These are phyloP conservation scores for Phytophthora multivora DNA, from an alignment of 352 stramenopile genomes.

Conservation along the genomic window DNA sequence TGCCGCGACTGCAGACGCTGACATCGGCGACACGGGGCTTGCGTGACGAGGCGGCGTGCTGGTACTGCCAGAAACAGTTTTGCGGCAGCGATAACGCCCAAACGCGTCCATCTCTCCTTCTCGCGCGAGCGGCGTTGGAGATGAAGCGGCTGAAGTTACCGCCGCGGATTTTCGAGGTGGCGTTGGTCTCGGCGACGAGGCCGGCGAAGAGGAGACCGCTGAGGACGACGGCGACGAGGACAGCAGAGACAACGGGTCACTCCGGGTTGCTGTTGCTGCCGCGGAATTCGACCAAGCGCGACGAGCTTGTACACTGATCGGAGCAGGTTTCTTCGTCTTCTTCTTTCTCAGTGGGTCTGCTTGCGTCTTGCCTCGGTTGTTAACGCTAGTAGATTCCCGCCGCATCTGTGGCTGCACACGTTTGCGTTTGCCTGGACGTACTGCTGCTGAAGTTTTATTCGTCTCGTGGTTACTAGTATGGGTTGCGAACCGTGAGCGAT, in stretches of 20 bases:
- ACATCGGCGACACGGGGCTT: not conserved
- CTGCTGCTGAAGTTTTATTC: not conserved
- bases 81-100: slow-evolving; percentile 16
- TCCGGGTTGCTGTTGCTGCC: not conserved
- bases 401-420: slow-evolving; percentile 11
- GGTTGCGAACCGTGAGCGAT: not conserved
- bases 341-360: slow-evolving; percentile 1
- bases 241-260: slow-evolving; percentile 2
- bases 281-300: not conserved
- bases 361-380: slow-evolving; percentile 1
- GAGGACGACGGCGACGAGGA: slow-evolving; percentile 9
- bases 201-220: slow-evolving; percentile 11
- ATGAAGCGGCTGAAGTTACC: not conserved
- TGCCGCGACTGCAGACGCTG: not conserved
- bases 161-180: slow-evolving; percentile 9
- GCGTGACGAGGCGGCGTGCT: not conserved
- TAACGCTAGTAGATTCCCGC: not conserved
- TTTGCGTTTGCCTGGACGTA: slow-evolving; percentile 17
- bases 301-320: slow-evolving; percentile 1
- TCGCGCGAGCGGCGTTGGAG: not conserved
- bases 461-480: not conserved
- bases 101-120: slow-evolving; percentile 17
- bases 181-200: slow-evolving; percentile 10
- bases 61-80: slow-evolving; percentile 12
- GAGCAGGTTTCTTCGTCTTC: slow-evolving; percentile 4